A percentile compares a stretch with the other conserved stretches of the same genome.
Conservation (phyloP, 306 rosid genomes). For the Cicer cuneatum region DNA sequence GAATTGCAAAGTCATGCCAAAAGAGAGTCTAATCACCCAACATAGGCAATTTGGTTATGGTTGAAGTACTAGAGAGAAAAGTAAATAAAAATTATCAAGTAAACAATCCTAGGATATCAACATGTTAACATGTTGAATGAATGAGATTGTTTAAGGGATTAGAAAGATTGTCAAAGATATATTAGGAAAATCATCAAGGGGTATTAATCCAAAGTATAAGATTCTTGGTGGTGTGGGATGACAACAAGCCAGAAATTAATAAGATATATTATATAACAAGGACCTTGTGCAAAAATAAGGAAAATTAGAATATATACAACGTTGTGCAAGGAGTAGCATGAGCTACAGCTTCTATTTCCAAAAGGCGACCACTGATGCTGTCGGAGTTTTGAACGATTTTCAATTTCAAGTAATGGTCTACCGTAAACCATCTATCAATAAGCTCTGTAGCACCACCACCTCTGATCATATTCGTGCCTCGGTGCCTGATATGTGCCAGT, state of each 20-base stretch:
- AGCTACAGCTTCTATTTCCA: not conserved
- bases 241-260: no score
- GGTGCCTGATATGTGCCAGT: no score
- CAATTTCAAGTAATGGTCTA: not conserved
- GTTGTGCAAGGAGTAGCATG: not conserved
- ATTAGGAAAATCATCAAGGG: not conserved
- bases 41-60: not conserved
- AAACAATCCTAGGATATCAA: not conserved
- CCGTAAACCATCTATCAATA: not conserved
- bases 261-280: not conserved
- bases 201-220: not conserved
- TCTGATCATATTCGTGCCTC: no score
- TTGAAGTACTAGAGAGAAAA: not conserved
- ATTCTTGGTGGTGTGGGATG: no score
- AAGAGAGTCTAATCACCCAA: not conserved
- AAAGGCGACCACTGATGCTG: not conserved
- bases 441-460: no score
- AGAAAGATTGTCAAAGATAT: not conserved
- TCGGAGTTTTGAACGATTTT: not conserved
- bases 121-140: not conserved
- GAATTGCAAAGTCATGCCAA: not conserved
- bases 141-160: not conserved
- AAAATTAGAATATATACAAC: not conserved
- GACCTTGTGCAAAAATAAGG: not conserved
- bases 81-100: not conserved